A percentile compares a stretch with the other conserved stretches of the same genome.
phyloP scores from a whole-genome alignment of 768 basidiomycete species.

The Stropharia rugosoannulata region DNA sequence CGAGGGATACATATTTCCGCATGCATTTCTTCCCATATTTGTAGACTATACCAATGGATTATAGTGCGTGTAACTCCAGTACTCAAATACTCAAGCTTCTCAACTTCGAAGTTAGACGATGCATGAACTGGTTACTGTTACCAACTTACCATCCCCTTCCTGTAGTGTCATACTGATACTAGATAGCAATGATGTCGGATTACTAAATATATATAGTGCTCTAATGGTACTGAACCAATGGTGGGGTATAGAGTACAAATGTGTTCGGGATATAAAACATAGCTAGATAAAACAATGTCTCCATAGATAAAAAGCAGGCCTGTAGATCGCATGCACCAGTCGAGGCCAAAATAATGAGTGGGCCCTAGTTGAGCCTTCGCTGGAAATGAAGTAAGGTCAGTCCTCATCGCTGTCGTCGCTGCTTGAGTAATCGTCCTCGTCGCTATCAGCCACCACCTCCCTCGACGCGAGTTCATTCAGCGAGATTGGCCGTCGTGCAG shows the following conservation, averaged over 20 bases:
- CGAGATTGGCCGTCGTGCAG: slow-evolving; percentile 43
- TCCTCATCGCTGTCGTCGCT: too few species aligned
- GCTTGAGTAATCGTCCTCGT: neutral
- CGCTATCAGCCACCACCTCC: slow-evolving; percentile 26
- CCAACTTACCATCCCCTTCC: too few species aligned
- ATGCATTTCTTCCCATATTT: slow-evolving; percentile 3
- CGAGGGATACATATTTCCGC: slow-evolving; percentile 14
- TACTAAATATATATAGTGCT: neutral
- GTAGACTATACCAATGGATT: neutral
- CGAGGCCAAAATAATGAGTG: too few species aligned
- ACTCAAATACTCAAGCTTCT: too few species aligned
- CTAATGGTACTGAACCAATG: neutral
- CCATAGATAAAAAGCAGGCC: slow-evolving; percentile 6
- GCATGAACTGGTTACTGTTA: too few species aligned
- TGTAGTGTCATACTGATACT: slow-evolving; percentile 6
- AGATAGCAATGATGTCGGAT: neutral
- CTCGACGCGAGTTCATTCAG: slow-evolving; percentile 42
- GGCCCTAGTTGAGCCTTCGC: too few species aligned
- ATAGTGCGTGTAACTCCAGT: too few species aligned
- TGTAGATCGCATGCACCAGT: too few species aligned
- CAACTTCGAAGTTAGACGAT: too few species aligned
- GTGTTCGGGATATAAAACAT: slow-evolving; percentile 4
- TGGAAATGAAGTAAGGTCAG: too few species aligned
- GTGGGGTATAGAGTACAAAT: slow-evolving; percentile 12
- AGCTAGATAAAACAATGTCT: slow-evolving; percentile 8